Evolutionary conservation across 345 rosid species (phyloP).

Genomic region (Eucalyptus coolabah): DNA sequence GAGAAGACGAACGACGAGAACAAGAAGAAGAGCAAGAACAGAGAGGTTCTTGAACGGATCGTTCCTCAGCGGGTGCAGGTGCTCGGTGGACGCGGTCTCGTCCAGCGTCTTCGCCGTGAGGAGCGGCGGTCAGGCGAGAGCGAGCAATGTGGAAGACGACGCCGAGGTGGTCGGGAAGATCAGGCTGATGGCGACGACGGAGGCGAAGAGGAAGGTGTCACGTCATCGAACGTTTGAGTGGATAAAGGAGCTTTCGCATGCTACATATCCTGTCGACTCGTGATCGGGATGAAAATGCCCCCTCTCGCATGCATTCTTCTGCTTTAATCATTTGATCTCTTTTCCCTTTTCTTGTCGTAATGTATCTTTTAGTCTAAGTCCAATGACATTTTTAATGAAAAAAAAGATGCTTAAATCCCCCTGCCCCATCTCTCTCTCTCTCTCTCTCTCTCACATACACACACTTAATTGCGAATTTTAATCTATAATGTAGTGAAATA

Average conservation of each 20-base stretch:
- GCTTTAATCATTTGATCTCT: not conserved
- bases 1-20: not conserved
- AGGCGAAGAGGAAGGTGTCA: conserved; percentile 33
- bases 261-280: not conserved
- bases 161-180: not conserved
- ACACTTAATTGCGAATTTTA: not conserved
- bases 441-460: not conserved
- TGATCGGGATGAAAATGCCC: not conserved
- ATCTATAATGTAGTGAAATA: not conserved
- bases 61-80: conserved; percentile 46
- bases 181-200: not conserved
- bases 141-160: not conserved
- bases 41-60: conserved; percentile 10
- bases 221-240: conserved; percentile 77
- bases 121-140: not conserved
- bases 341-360: not conserved
- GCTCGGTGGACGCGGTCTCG: conserved; percentile 50
- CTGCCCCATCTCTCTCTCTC: not conserved
- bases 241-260: conserved; percentile 62
- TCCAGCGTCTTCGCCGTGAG: conserved; percentile 5
- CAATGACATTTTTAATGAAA: not conserved
- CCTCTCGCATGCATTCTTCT: not conserved
- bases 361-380: not conserved
- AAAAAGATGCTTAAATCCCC: not conserved
- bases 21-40: conserved; percentile 3